phyloP scores from a whole-genome alignment of 2,329 filamentous ascomycete species.

The Thielaviopsis euricoi region DNA sequence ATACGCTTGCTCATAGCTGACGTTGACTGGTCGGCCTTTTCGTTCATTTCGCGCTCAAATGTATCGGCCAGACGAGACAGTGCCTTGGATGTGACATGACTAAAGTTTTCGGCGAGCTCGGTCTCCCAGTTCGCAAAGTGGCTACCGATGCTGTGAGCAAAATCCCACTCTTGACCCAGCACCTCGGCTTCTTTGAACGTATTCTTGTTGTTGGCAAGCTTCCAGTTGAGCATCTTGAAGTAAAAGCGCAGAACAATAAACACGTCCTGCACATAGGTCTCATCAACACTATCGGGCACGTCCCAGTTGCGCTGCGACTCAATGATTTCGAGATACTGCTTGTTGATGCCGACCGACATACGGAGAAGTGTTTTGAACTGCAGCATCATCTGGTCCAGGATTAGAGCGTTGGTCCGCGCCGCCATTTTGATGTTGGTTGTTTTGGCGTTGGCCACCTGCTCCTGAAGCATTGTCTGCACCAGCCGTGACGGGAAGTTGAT shows the following conservation, averaged over 20 bases:
- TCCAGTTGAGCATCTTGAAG: conserved; percentile 98
- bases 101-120: conserved; percentile 95
- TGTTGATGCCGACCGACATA: conserved; percentile 83
- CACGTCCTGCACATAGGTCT: conserved; percentile 84
- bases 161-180: conserved; percentile 93
- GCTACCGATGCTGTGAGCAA: conserved; percentile 82
- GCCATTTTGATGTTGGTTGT: conserved; percentile 82
- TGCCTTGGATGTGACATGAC: conserved; percentile 81
- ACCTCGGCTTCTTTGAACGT: conserved; percentile 98
- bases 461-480: conserved; percentile 90
- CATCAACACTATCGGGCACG: conserved; percentile 86
- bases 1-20: conserved; percentile 93
- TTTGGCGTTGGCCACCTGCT: conserved; percentile 78
- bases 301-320: conserved; percentile 88
- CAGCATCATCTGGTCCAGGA: conserved; percentile 94
- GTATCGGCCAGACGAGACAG: conserved; percentile 74
- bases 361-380: conserved; percentile 90
- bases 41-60: conserved; percentile 80
- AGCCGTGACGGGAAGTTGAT: conserved; percentile 95
- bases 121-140: conserved; percentile 88
- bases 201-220: conserved; percentile 92
- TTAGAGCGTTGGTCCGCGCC: conserved; percentile 76
- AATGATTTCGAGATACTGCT: conserved; percentile 69
- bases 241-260: conserved; percentile 92
- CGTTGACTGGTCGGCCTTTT: conserved; percentile 66